These are phyloP conservation scores for Ceratonia siliqua DNA, from an alignment of 306 rosid species.

Conservation along the genomic window DNA sequence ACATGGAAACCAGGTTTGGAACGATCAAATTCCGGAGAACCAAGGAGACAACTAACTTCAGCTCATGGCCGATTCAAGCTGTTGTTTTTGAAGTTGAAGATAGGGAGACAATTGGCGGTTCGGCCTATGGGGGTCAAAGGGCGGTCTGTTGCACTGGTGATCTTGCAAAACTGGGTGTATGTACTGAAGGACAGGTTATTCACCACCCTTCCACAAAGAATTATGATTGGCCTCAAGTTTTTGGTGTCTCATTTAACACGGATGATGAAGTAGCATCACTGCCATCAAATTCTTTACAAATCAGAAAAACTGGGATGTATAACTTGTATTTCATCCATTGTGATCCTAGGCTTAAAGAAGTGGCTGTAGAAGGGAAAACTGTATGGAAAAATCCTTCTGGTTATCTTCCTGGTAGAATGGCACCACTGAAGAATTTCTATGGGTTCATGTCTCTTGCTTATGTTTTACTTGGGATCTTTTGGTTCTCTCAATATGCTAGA, in stretches of 20 bases:
- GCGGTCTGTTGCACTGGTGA: slow-evolving; percentile 94
- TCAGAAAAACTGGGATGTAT: slow-evolving; percentile 90
- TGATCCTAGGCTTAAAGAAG: slow-evolving; percentile 67
- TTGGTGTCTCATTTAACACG: slow-evolving; percentile 57
- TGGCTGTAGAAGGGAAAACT: slow-evolving; percentile 84
- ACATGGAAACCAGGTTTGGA: slow-evolving; percentile 71
- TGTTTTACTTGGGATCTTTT: slow-evolving; percentile 80
- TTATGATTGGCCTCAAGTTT: slow-evolving; percentile 85
- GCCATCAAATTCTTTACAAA: slow-evolving; percentile 59
- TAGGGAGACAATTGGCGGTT: slow-evolving; percentile 91
- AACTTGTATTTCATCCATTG: slow-evolving; percentile 96
- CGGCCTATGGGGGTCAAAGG: slow-evolving; percentile 98
- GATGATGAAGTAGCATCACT: slow-evolving; percentile 58
- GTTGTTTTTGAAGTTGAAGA: slow-evolving; percentile 96
- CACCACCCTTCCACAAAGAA: slow-evolving; percentile 64
- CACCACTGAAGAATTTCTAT: slow-evolving; percentile 85
- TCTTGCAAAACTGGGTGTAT: slow-evolving; percentile 89
- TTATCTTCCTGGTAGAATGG: slow-evolving; percentile 97
- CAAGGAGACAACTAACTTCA: slow-evolving; percentile 68
- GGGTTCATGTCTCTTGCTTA: slow-evolving; percentile 91
- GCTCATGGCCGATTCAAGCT: slow-evolving; percentile 72
- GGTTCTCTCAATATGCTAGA: slow-evolving; percentile 92
- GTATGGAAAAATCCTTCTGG: slow-evolving; percentile 93
- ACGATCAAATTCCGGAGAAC: slow-evolving; percentile 69
- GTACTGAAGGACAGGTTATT: slow-evolving; percentile 80